Evolutionary conservation across 2,329 filamentous ascomycete genomes (phyloP).

Genomic region (Penicillium sp.): DNA sequence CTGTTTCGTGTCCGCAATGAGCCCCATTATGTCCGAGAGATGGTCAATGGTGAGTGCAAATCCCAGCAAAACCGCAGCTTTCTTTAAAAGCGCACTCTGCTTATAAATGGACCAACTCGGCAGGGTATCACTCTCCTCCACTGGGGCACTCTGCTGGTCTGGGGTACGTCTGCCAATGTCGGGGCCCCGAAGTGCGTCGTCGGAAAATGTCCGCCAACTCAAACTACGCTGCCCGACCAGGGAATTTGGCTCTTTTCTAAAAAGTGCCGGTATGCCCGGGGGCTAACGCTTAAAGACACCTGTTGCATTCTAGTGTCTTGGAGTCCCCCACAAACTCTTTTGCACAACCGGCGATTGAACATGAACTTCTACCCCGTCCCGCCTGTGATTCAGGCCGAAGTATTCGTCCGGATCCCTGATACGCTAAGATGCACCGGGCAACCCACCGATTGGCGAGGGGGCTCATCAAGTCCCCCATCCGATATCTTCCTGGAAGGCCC

Average conservation of each 20-base stretch:
- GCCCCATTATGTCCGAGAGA: conserved; percentile 20
- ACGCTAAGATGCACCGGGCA: conserved; percentile 37
- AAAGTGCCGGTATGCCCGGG: background rate
- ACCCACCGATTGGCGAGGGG: conserved; percentile 42
- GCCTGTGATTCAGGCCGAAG: conserved; percentile 37
- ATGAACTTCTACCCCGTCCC: conserved; percentile 28
- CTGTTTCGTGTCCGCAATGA: conserved; percentile 24
- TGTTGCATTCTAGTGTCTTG: background rate
- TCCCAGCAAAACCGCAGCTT: background rate
- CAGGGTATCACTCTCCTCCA: background rate
- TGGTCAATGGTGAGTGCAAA: background rate
- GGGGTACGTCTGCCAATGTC: background rate
- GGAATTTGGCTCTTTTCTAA: background rate
- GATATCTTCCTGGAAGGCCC: conserved; percentile 50
- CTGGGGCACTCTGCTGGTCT: background rate
- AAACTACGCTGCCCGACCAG: background rate
- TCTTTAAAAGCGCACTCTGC: background rate
- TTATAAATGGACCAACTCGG: background rate
- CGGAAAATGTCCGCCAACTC: conserved; percentile 11
- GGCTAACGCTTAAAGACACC: background rate
- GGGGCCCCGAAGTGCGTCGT: background rate
- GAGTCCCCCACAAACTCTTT: background rate
- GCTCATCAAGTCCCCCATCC: conserved; percentile 40
- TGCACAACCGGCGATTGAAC: background rate
- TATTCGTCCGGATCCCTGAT: conserved; percentile 44